Conservation (phyloP, 2,329 filamentous ascomycete species). For the Colletotrichum nymphaeae region DNA sequence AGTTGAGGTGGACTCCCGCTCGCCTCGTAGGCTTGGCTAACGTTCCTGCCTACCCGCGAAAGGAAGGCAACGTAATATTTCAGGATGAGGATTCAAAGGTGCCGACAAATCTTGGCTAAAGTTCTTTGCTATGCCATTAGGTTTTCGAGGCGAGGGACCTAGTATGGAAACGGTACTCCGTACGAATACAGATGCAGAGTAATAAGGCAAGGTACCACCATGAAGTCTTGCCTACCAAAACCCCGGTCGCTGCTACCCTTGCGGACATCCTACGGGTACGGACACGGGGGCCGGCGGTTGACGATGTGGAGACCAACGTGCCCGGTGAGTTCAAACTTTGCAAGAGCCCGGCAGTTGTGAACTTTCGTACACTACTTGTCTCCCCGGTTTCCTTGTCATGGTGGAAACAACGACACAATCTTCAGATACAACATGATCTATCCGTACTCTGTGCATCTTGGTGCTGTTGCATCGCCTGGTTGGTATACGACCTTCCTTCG, state of each 20-base stretch:
- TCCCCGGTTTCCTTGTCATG: not conserved
- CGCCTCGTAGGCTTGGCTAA: not conserved
- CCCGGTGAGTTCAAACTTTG: slow-evolving; percentile 19
- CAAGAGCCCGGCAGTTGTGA: slow-evolving; percentile 29
- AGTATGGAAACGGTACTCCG: no score
- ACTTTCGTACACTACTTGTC: not conserved
- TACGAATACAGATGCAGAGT: no score
- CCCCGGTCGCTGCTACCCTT: not conserved
- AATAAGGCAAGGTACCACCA: not conserved
- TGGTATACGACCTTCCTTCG: no score
- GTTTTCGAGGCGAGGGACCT: not conserved
- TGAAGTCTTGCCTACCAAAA: not conserved
- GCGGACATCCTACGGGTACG: slow-evolving; percentile 19
- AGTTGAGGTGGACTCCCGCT: no score
- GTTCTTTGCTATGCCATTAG: not conserved
- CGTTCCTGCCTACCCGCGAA: not conserved
- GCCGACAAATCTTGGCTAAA: not conserved
- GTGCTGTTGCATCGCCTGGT: not conserved
- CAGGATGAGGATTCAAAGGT: not conserved
- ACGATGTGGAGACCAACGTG: slow-evolving; percentile 20
- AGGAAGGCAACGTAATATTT: not conserved
- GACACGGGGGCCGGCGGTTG: slow-evolving; percentile 24
- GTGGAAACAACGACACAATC: not conserved
- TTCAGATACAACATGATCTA: not conserved
- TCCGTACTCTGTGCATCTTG: no score